These are phyloP conservation scores for Datura wrightii DNA, from an alignment of 257 asterid species.

Conservation along the genomic window DNA sequence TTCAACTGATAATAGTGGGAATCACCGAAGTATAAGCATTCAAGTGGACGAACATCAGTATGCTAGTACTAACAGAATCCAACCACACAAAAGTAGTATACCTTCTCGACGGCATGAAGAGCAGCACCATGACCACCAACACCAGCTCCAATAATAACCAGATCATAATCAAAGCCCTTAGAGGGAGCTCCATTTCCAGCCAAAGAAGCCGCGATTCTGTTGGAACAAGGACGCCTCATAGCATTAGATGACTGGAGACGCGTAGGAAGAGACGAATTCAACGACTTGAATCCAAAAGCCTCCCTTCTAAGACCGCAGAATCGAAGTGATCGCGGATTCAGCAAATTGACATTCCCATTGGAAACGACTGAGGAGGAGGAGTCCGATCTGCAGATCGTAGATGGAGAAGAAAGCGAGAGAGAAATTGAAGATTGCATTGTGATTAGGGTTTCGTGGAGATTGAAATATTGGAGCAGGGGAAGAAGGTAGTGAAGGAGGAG, in stretches of 20 bases:
- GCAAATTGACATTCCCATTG: slow-evolving; percentile 31
- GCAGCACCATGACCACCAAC: slow-evolving; percentile 99
- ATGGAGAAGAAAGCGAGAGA: slow-evolving; percentile 61
- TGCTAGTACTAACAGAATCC: too few species aligned
- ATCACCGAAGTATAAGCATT: neutral
- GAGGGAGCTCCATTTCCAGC: slow-evolving; percentile 62
- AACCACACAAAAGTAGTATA: slow-evolving; percentile 28
- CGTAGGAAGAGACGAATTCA: slow-evolving; percentile 42
- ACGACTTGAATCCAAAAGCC: slow-evolving; percentile 49
- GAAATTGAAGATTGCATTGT: slow-evolving; percentile 75
- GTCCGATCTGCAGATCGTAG: slow-evolving; percentile 55
- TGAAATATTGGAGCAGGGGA: slow-evolving; percentile 30
- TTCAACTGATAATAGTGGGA: neutral
- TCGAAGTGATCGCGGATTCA: slow-evolving; percentile 67
- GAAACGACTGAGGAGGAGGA: slow-evolving; percentile 36
- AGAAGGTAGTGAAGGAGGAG: slow-evolving; percentile 30
- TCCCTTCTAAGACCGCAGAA: slow-evolving; percentile 87
- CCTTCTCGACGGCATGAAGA: slow-evolving; percentile 95
- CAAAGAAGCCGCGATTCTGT: slow-evolving; percentile 55
- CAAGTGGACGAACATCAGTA: too few species aligned
- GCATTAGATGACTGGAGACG: slow-evolving; percentile 40
- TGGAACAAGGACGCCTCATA: slow-evolving; percentile 33
- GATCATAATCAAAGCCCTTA: slow-evolving; percentile 80
- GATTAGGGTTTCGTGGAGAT: slow-evolving; percentile 12
- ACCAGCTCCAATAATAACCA: slow-evolving; percentile 95